Evolutionary conservation across 768 basidiomycete genomes (phyloP).

Genomic region (Ramaria rubella): DNA sequence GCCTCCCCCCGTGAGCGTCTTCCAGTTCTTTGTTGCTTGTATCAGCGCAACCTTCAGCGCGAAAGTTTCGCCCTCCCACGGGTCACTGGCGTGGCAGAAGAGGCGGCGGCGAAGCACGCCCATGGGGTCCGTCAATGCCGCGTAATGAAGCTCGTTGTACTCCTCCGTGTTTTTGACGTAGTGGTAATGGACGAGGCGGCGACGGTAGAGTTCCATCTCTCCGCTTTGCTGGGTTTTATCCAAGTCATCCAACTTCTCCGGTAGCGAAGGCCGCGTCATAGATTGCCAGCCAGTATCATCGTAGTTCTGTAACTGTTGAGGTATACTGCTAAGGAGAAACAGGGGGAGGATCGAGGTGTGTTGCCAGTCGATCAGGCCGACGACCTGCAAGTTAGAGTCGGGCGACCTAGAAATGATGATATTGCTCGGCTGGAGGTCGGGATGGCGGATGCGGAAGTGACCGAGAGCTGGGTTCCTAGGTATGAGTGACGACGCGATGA

Average conservation of each 20-base stretch:
- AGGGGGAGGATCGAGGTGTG: constrained; percentile 46
- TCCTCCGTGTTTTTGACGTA: constrained; percentile 39
- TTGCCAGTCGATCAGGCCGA: constrained; percentile 49
- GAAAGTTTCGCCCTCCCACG: constrained; percentile 47
- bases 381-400: constrained; percentile 35
- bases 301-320: constrained; percentile 40
- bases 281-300: constrained; percentile 34
- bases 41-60: constrained; percentile 42
- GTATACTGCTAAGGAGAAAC: constrained; percentile 44
- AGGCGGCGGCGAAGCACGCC: constrained; percentile 34
- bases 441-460: constrained; percentile 44
- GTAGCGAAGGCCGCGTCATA: constrained; percentile 37
- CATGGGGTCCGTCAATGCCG: constrained; percentile 33
- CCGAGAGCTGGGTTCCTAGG: constrained; percentile 32
- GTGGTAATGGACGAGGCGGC: constrained; percentile 45
- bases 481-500: constrained; percentile 41
- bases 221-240: constrained; percentile 28
- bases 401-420: constrained; percentile 41
- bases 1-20: constrained; percentile 32
- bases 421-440: constrained; percentile 38
- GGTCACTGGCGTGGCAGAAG: constrained; percentile 36
- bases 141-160: constrained; percentile 40
- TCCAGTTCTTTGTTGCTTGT: constrained; percentile 37
- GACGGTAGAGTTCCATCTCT: constrained; percentile 34
- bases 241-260: constrained; percentile 37